Evolutionary conservation across 2,329 filamentous ascomycete species (phyloP), one percentile per base, ranked within the genome.

Genomic region (Fusarium chlamydosporum): DNA sequence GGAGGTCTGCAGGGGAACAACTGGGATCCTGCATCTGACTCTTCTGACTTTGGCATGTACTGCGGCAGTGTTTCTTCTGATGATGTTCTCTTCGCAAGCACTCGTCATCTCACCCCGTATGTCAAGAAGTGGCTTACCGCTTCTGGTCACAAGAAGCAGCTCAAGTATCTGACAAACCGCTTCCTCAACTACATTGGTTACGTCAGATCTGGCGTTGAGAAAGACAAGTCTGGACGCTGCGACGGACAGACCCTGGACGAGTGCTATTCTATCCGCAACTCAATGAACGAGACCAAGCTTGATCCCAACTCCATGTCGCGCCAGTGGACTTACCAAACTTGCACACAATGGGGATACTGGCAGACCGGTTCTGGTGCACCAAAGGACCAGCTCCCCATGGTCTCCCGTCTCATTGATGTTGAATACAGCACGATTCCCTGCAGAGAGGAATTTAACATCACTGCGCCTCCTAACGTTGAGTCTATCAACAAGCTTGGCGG

Each of bases 401-500:
- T 96, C 50, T 95, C 92, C 1, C 89, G 93, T 15, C 83, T 88
- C 5, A 82, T 93, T 35, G 86, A 89, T 65, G 72, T 93, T 1
- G 82, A 89, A 4, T 93, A 89, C 76, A 77, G 82, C 4, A 87
- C 86, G 1, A 77, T 85, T 5, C 82, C 89, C 71, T 96, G 93
- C 80, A 82, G 83, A 1, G 81, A 86, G 9, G 86, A 87, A 0
- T 96, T 94, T 83, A 90, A 91, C 79, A 88, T 94, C 74, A 88
- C 85, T 0, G 77, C 81, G 0, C 86, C 85, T 0, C 86, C 93
- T 0, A 82, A 94, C 52, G 80, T 90, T 0, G 83, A 88, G 2
- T 82, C 82, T 1, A 88, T 96, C 77, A 96, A 96, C 82, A 89
- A 90, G 74, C 90, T 91, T 67, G 93, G 93, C 41, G 91, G 89